Evolutionary conservation across 257 asterid genomes (phyloP).

Genomic region (Fraxinus quadrangulata): DNA sequence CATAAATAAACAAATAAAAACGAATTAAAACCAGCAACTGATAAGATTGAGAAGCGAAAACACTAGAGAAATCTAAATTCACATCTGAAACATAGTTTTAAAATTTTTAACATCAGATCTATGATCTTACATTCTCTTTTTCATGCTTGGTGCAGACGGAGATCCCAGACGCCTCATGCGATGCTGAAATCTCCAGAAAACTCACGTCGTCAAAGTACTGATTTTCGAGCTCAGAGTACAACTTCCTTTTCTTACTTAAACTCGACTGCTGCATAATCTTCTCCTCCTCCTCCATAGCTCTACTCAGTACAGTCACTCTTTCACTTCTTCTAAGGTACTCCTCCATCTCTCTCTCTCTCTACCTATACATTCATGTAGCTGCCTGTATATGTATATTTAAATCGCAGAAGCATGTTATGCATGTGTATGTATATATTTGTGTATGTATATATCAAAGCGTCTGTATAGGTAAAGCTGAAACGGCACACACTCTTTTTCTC

Average conservation of each 20-base stretch:
- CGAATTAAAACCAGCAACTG: conserved; percentile 14
- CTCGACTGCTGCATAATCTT: conserved; percentile 42
- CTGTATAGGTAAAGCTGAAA: conserved; percentile 31
- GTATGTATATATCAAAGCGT: background rate
- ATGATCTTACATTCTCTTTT: conserved; percentile 37
- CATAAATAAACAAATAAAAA: background rate
- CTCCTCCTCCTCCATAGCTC: conserved; percentile 32
- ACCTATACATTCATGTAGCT: conserved; percentile 4
- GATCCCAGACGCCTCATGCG: conserved; percentile 47
- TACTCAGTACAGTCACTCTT: conserved; percentile 25
- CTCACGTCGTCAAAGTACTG: conserved; percentile 29
- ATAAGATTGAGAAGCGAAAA: conserved; percentile 16
- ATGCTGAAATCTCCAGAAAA: conserved; percentile 40
- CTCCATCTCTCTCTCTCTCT: conserved; percentile 31
- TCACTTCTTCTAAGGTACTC: conserved; percentile 42
- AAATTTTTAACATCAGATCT: conserved; percentile 43
- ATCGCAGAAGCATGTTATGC: background rate
- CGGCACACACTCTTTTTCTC: conserved; percentile 34
- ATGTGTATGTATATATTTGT: background rate
- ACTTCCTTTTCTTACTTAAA: conserved; percentile 56
- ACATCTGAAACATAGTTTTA: conserved; percentile 15
- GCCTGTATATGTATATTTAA: background rate
- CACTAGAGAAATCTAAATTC: background rate
- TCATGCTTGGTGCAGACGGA: conserved; percentile 35
- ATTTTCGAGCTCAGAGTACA: conserved; percentile 27